Evolutionary conservation across 2,329 filamentous ascomycete genomes (phyloP).

Genomic region (Fusarium sp.): DNA sequence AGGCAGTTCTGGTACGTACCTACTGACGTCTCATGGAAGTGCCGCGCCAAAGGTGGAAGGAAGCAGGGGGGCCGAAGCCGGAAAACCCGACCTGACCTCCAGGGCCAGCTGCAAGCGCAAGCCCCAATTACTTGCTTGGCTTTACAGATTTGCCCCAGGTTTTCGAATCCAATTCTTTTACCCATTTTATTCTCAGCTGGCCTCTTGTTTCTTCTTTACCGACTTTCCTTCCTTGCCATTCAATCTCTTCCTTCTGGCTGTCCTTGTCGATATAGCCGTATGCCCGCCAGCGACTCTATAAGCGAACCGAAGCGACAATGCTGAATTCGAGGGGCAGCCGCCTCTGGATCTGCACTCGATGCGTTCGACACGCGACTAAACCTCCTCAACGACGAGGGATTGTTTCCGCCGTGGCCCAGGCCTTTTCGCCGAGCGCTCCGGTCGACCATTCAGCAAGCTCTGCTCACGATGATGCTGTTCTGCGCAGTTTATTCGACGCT

Average conservation of each 20-base stretch:
- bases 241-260: background rate
- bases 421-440: constrained; percentile 40
- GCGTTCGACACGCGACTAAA: constrained; percentile 57
- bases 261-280: background rate
- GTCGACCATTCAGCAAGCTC: constrained; percentile 46
- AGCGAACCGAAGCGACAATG: constrained; percentile 38
- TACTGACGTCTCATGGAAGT: constrained; percentile 1
- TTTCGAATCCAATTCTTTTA: constrained; percentile 18
- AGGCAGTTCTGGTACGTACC: constrained; percentile 15
- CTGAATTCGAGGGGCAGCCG: constrained; percentile 47
- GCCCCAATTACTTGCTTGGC: constrained; percentile 5
- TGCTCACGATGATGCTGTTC: constrained; percentile 74
- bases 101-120: constrained; percentile 6
- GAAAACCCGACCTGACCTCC: constrained; percentile 22
- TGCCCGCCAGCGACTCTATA: constrained; percentile 6
- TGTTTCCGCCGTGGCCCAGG: constrained; percentile 50
- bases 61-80: constrained; percentile 29
- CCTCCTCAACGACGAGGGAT: constrained; percentile 52
- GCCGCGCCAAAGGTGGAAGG: constrained; percentile 14
- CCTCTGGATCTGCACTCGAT: constrained; percentile 72
- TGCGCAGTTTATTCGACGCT: constrained; percentile 88
- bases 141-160: constrained; percentile 15
- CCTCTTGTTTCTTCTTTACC: background rate
- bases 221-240: background rate
- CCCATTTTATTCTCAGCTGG: constrained; percentile 13